Evolutionary conservation across 768 basidiomycete genomes (phyloP), one percentile per base, ranked within the genome.

Genomic region (Ephemerocybe angulata): DNA sequence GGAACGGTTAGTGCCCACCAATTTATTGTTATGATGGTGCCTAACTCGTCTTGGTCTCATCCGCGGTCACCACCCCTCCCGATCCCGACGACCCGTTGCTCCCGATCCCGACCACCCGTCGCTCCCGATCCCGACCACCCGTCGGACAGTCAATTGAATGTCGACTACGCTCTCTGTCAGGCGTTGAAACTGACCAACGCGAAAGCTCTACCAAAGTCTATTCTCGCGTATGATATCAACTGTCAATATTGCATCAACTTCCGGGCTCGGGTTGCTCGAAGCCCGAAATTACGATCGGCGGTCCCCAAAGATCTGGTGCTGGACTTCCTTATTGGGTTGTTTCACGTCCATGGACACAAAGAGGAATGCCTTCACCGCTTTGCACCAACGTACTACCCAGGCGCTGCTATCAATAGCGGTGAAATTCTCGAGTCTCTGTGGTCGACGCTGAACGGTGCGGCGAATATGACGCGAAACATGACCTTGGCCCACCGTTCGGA

Each of bases 321-420:
- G 7, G 38, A 41, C 6, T 41, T 41, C n/a, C 15, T 41, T n/a
- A 41, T 41, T 41, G 38, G 38, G 0, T 52, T 64, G 0, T 68
- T 63, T 50, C 64, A 69, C 44, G 56, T 67, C 0, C 65, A 68
- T 52, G 66, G 59, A 0, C 65, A 68, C 47, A 46, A 51, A 15
- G 42, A 57, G 0, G 29, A 65, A 27, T 70, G 69, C 49, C 61
- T 58, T 25, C 11, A 62, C 1, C 48, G 63, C 1, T 73, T 52
- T 54, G 58, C 61, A 2, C 29, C 58, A 0, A 42, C 47, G 3
- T 65, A 58, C 19, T 56, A 61, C 19, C 28, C 43, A 2, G 48
- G 62, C 1, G 30, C 56, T 11, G 59, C 50, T 0, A n/a, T 48
- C 1, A 46, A 54, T 0, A 54, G 51, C 33, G 60, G 61, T 0